Conservation (phyloP, 2,329 filamentous ascomycete species). For the Colletotrichum orbiculare region DNA sequence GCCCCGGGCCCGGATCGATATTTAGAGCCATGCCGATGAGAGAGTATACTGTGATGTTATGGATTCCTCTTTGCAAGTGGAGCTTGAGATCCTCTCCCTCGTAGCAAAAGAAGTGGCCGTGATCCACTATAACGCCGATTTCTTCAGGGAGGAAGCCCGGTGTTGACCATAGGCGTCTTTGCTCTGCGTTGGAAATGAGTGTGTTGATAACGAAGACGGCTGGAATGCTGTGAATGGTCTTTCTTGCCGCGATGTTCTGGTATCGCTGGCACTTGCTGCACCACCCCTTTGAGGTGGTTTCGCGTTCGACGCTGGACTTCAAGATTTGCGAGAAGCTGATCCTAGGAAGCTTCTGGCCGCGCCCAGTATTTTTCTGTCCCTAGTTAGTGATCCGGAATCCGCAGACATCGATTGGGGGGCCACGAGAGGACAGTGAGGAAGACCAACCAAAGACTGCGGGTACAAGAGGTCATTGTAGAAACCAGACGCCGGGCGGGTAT, state of each 20-base stretch:
- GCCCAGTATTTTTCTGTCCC: conserved; percentile 56
- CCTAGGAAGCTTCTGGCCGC: conserved; percentile 63
- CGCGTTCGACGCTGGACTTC: conserved; percentile 91
- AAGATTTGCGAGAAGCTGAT: conserved; percentile 88
- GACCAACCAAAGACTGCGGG: conserved; percentile 46
- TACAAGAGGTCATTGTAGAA: conserved; percentile 91
- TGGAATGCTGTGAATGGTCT: conserved; percentile 84
- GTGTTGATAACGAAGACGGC: conserved; percentile 91
- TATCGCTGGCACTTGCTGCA: conserved; percentile 92
- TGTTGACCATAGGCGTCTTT: conserved; percentile 85
- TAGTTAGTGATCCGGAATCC: conserved; percentile 37
- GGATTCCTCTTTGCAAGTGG: conserved; percentile 81
- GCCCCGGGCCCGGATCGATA: conserved; percentile 85
- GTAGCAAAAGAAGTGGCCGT: conserved; percentile 94
- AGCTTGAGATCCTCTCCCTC: conserved; percentile 89
- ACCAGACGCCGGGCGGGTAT: conserved; percentile 79
- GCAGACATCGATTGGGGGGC: no score
- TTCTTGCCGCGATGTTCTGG: conserved; percentile 85
- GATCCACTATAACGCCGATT: conserved; percentile 90
- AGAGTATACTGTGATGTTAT: conserved; percentile 89
- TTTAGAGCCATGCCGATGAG: conserved; percentile 90
- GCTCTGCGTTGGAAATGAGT: conserved; percentile 76
- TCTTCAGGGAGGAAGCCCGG: conserved; percentile 94
- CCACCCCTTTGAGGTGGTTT: conserved; percentile 91
- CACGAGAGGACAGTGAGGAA: neutral